Percentiles rank a stretch among this genome's conserved stretches.
Conservation (phyloP, 352 stramenopile species). For the Poterioochromonas sp. region DNA sequence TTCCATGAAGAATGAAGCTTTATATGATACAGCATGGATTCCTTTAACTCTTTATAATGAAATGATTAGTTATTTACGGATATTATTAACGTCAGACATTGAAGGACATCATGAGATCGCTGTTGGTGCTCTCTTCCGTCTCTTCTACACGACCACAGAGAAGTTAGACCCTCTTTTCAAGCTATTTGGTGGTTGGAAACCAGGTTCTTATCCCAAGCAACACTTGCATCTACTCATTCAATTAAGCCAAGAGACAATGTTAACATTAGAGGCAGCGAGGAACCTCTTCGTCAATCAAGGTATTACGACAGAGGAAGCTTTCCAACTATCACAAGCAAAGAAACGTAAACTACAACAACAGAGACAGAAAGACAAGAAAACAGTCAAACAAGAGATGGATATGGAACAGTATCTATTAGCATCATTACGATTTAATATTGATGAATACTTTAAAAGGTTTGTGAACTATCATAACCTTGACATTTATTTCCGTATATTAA, state of each 20-base stretch:
- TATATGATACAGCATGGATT: background rate
- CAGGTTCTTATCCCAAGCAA: background rate
- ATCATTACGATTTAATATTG: background rate
- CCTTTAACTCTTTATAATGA: constrained; percentile 10
- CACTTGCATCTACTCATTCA: constrained; percentile 3
- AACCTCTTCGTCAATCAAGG: background rate
- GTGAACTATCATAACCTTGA: background rate
- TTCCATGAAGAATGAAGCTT: background rate
- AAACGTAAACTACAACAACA: background rate
- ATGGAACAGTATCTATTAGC: constrained; percentile 1
- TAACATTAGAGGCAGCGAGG: background rate
- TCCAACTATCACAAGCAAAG: background rate
- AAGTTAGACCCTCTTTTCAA: background rate
- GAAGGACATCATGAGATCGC: constrained; percentile 29
- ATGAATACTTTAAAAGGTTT: constrained; percentile 28
- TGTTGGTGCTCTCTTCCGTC: constrained; percentile 4
- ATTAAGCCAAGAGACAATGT: background rate
- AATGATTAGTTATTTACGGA: constrained; percentile 8
- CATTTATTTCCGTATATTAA: background rate
- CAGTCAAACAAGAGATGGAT: constrained; percentile 18
- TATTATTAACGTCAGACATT: constrained; percentile 6
- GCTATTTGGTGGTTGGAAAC: background rate
- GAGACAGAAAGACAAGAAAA: background rate
- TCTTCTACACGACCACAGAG: constrained; percentile 9
- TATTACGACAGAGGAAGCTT: background rate